Percentiles rank a stretch among this genome's conserved stretches.
Evolutionary conservation across 192 early-diverging fungal species (phyloP).

Genomic region (Tieghemiomyces parasiticus): DNA sequence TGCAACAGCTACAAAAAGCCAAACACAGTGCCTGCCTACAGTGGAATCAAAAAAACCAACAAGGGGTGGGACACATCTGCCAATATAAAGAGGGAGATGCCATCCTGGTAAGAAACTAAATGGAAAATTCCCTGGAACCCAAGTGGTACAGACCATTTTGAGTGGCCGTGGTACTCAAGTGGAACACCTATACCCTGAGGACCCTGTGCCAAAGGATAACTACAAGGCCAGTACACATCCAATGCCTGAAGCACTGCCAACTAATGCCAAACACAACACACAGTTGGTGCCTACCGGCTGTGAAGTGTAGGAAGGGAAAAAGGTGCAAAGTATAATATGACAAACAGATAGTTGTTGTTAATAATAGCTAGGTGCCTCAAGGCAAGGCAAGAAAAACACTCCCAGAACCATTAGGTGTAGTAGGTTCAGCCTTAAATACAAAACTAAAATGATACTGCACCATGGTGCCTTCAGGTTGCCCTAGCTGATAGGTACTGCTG

Average conservation of each 20-base stretch:
- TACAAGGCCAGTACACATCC: neutral
- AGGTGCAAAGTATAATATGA: no score
- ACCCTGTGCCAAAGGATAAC: neutral
- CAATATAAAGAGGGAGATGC: neutral
- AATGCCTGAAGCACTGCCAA: neutral
- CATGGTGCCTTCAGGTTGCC: no score
- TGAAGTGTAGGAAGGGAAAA: no score
- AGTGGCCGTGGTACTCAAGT: neutral
- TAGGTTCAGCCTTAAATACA: no score
- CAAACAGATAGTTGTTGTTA: no score
- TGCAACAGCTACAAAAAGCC: no score
- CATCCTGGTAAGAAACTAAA: neutral
- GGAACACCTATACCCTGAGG: neutral
- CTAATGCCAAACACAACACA: neutral
- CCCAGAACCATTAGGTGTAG: no score
- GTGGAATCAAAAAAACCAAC: neutral
- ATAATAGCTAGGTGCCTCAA: no score
- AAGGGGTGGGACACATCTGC: neutral
- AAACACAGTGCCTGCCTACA: neutral
- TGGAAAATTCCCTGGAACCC: neutral
- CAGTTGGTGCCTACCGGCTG: neutral
- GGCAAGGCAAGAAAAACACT: no score
- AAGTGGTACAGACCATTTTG: slow-evolving; percentile 4
- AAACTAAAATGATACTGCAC: no score
- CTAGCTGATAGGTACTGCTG: no score